Percentiles rank a stretch among this genome's conserved stretches.
Conservation (phyloP, 345 rosid genomes). For the Pistacia atlantica region DNA sequence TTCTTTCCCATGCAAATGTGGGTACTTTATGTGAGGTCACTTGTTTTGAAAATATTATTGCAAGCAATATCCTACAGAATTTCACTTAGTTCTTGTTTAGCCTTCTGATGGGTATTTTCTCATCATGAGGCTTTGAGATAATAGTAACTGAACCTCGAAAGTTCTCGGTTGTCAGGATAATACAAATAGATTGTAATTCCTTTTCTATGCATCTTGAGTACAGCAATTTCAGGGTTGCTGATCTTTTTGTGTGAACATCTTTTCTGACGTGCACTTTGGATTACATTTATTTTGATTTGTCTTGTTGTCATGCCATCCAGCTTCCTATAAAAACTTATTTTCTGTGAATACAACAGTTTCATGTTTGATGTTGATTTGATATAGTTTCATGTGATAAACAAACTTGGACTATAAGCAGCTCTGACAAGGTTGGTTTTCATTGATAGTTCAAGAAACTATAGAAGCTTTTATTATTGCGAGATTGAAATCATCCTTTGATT, state of each 20-base stretch:
- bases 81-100: background rate
- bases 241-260: background rate
- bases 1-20: slow-evolving; percentile 1
- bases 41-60: background rate
- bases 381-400: background rate
- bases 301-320: no score
- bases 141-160: background rate
- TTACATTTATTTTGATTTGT: no score
- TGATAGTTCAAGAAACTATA: background rate
- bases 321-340: no score
- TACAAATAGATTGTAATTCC: background rate
- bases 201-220: background rate
- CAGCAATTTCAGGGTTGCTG: background rate
- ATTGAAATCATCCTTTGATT: background rate
- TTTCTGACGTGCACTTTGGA: background rate
- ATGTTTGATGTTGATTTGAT: background rate
- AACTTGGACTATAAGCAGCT: background rate
- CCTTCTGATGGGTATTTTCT: background rate
- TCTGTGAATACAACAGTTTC: no score
- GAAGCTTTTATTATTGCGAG: background rate
- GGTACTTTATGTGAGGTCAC: background rate
- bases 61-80: background rate
- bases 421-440: background rate
- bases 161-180: background rate
- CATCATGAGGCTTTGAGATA: background rate